Base-by-base conservation (phyloP, 345 rosid species). In the Iberis pinnata region DNA sequence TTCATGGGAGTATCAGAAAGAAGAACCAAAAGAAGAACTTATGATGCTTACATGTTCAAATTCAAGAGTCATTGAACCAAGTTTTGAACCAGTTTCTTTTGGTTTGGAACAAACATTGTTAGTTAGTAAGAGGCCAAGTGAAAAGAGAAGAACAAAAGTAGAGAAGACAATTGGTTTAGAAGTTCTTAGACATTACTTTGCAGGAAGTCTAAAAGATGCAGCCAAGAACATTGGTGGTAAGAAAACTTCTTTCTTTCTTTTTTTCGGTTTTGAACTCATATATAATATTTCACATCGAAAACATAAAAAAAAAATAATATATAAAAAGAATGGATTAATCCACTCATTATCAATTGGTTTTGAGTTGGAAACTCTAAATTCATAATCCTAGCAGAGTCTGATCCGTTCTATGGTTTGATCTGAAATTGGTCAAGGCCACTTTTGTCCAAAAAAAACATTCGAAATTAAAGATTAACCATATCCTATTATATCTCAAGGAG, bases 121-220 rank as follows among this genome's bases (percentile, higher is more conserved):
- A 67, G 75, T 78, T 12, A 62, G 62, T 58, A 70, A 73, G 70
- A 83, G 70, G 70, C 27, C 64, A 4, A 87, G 80, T 32, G 84
- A 77, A 61, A 88, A 70, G 78, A 75, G 83, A 68, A 77, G 82
- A 53, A 73, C 86, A 50, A 92, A 81, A 73, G 60, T 82, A 32
- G 98, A 87, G 73, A 90, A 87, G 73, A 79, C 88, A 12, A 84
- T 90, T 63, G 83, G 89, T 64, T 76, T 92, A 73, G 71, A 87
- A 44, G 89, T 79, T 60, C 98, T 92, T 47, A 76, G 79, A 46
- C 96, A 88, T 25, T 73, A 92, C 75, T 92, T 87, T 50, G 88
- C 96, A 2, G 98, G 98, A 67, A 92, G 96, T 69, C 96, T 92
- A 39, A 84, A 87, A 71, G 96, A 92, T 77, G 98, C 96, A 48